phyloP scores from a whole-genome alignment of 139 green algal genomes.

The Volvox reticuliferus region DNA sequence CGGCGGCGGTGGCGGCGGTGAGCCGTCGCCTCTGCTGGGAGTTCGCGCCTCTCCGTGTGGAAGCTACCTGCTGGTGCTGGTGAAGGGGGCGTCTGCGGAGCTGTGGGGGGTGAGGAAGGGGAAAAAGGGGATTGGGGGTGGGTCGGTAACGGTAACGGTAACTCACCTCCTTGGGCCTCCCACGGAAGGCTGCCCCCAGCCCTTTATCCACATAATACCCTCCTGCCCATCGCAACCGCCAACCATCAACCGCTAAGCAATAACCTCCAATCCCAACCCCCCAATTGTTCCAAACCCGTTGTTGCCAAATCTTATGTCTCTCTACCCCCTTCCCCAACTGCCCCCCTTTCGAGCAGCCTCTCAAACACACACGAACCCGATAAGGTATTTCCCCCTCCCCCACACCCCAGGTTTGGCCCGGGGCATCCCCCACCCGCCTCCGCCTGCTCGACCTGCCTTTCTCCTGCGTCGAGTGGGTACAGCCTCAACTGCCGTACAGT shows the following conservation, averaged over 20 bases:
- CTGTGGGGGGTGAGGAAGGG: conserved; percentile 76
- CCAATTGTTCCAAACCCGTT: too few relatives aligned
- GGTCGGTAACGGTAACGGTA: too few relatives aligned
- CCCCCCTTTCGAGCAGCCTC: too few relatives aligned
- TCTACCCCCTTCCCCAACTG: not conserved
- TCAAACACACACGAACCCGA: not conserved
- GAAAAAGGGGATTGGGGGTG: not conserved
- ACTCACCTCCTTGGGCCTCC: too few relatives aligned
- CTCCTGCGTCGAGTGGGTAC: conserved; percentile 84
- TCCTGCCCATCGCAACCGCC: too few relatives aligned
- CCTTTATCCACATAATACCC: too few relatives aligned
- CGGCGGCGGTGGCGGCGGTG: conserved; percentile 25
- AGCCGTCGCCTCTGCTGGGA: conserved; percentile 69
- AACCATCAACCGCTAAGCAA: too few relatives aligned
- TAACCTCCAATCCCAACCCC: too few relatives aligned
- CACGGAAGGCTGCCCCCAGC: too few relatives aligned
- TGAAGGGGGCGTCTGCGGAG: conserved; percentile 80
- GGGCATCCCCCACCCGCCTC: conserved; percentile 60
- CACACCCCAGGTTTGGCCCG: conserved; percentile 47
- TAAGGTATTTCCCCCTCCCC: not conserved
- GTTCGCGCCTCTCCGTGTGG: conserved; percentile 77
- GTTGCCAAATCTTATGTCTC: too few relatives aligned
- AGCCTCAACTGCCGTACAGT: conserved; percentile 38
- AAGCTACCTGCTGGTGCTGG: conserved; percentile 78
- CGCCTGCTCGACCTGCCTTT: conserved; percentile 86